These are phyloP conservation scores for Neurospora sp. DNA, from an alignment of 2,329 filamentous ascomycete genomes.

Conservation along the genomic window DNA sequence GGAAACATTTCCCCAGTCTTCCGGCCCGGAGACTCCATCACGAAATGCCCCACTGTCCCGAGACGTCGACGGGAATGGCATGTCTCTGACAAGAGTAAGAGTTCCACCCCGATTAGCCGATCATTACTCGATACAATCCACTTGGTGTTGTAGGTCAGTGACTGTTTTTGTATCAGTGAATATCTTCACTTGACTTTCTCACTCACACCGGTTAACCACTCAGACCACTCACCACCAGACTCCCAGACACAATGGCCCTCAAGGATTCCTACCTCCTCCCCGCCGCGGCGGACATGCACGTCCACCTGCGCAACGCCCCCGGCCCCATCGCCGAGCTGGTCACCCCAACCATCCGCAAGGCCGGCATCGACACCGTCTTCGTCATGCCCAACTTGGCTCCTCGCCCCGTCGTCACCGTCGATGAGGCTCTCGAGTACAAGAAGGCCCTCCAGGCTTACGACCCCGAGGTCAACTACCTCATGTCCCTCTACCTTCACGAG, in stretches of 20 bases:
- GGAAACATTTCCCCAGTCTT: not conserved
- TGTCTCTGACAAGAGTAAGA: too few relatives aligned
- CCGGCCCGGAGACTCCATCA: not conserved
- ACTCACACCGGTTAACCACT: not conserved
- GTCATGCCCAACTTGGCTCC: constrained; percentile 57
- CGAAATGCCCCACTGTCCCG: not conserved
- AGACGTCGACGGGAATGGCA: not conserved
- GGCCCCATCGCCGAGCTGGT: constrained; percentile 50
- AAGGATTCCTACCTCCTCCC: constrained; percentile 40
- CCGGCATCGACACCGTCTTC: constrained; percentile 56
- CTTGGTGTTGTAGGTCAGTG: not conserved
- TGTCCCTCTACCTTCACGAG: constrained; percentile 51
- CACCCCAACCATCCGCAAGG: constrained; percentile 40
- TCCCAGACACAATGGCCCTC: constrained; percentile 22
- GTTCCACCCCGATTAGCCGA: not conserved
- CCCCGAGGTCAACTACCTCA: constrained; percentile 56
- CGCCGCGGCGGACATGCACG: constrained; percentile 58
- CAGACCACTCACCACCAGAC: too few relatives aligned
- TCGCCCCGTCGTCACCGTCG: constrained; percentile 47
- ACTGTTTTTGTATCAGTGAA: not conserved
- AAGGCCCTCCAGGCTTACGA: constrained; percentile 49
- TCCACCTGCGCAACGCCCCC: constrained; percentile 58
- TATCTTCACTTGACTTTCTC: not conserved
- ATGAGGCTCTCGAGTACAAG: constrained; percentile 57
- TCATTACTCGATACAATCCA: not conserved